Conservation (phyloP, 2,329 filamentous ascomycete species). For the Cladosporium velox region DNA sequence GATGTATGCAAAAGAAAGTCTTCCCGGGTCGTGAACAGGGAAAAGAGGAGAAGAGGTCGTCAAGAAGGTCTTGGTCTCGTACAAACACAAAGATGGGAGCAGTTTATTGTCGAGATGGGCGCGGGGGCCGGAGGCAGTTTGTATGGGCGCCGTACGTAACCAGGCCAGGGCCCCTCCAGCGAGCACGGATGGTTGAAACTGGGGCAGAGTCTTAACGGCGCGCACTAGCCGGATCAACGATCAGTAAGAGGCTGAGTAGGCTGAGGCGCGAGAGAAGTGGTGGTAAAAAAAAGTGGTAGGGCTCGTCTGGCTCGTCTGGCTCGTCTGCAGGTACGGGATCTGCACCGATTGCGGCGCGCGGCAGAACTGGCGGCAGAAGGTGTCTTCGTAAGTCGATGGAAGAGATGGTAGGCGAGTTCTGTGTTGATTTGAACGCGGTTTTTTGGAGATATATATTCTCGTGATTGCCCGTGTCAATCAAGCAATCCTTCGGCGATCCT, state of each 20-base stretch:
- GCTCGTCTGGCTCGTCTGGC: background rate
- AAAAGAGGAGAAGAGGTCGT: slow-evolving; percentile 6
- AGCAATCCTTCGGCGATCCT: background rate
- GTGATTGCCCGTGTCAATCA: background rate
- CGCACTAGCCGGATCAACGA: slow-evolving; percentile 13
- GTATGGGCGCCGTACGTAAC: slow-evolving; percentile 3
- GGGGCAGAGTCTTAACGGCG: slow-evolving; percentile 2
- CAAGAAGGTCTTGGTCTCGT: slow-evolving; percentile 7
- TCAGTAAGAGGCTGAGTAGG: background rate
- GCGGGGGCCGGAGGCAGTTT: slow-evolving; percentile 2
- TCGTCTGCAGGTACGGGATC: slow-evolving; percentile 19
- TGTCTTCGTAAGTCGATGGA: background rate
- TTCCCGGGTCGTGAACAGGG: background rate
- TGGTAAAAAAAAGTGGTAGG: background rate
- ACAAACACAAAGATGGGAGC: background rate
- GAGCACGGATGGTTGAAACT: slow-evolving; percentile 18
- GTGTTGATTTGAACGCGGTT: slow-evolving; percentile 1
- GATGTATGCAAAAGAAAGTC: slow-evolving; percentile 10
- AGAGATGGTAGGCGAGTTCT: slow-evolving; percentile 12
- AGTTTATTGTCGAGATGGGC: background rate
- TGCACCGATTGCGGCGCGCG: slow-evolving; percentile 18
- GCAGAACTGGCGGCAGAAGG: background rate
- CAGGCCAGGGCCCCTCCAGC: background rate
- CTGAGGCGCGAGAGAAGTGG: background rate
- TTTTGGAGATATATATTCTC: background rate